Evolutionary conservation across 192 early-diverging fungal genomes (phyloP).

Genomic region (Coemansia sp.): DNA sequence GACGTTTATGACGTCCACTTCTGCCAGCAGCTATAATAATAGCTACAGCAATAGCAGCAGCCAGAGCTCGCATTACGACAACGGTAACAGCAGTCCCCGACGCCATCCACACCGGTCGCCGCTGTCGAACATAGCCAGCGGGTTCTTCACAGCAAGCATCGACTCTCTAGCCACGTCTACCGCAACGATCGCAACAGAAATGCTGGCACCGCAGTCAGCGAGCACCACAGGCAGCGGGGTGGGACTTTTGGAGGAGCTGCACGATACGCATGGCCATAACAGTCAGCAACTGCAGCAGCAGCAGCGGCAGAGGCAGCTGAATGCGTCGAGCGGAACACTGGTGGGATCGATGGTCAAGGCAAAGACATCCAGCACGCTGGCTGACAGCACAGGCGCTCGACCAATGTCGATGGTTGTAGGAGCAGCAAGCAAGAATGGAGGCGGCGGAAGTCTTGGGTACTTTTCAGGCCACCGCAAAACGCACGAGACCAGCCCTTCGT

Average conservation of each 20-base stretch:
- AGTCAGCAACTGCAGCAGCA: not conserved
- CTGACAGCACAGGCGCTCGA: not conserved
- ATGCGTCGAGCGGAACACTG: not conserved
- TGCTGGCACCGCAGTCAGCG: not conserved
- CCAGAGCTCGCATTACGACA: not conserved
- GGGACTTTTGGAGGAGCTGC: not conserved
- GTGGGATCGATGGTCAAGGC: not conserved
- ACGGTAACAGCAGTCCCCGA: constrained; percentile 16
- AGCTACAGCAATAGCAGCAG: constrained; percentile 9
- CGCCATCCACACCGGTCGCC: constrained; percentile 29
- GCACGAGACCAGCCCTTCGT: not conserved
- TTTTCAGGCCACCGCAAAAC: constrained; percentile 26
- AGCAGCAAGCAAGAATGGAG: not conserved
- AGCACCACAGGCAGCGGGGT: constrained; percentile 6
- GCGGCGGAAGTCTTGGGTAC: constrained; percentile 29
- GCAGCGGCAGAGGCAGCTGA: constrained; percentile 8
- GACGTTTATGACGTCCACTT: not conserved
- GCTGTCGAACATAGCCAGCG: constrained; percentile 28
- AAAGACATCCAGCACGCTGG: not conserved
- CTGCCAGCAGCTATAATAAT: constrained; percentile 11
- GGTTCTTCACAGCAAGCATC: constrained; percentile 45
- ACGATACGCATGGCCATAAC: not conserved
- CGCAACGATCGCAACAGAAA: not conserved
- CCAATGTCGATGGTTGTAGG: not conserved
- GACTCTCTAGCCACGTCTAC: constrained; percentile 30